Percentiles rank a stretch among this genome's conserved stretches.
These are phyloP conservation scores for Diplodia seriata DNA, from an alignment of 2,329 filamentous ascomycete species.

Conservation along the genomic window DNA sequence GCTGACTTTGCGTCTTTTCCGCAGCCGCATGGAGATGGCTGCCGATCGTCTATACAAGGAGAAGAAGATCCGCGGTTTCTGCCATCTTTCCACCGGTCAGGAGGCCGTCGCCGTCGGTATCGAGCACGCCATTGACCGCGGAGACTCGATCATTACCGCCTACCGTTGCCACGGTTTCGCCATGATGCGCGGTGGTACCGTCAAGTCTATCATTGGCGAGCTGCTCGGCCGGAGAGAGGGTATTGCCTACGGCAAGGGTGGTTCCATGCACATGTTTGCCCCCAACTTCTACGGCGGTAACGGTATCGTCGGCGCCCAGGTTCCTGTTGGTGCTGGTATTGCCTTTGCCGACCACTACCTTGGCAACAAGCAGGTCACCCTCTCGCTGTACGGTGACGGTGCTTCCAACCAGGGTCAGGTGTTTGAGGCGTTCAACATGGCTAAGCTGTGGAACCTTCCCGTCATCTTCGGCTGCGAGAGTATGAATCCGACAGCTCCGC, in stretches of 20 bases:
- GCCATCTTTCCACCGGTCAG: constrained; percentile 96
- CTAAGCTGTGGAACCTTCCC: constrained; percentile 97
- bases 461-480: constrained; percentile 98
- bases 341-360: constrained; percentile 97
- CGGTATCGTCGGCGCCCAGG: constrained; percentile 98
- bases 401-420: constrained; percentile 99
- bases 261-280: constrained; percentile 99
- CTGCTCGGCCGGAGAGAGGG: constrained; percentile 92
- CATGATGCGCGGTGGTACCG: constrained; percentile 89
- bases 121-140: constrained; percentile 89
- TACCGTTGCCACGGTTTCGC: constrained; percentile 99
- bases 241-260: constrained; percentile 98
- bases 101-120: constrained; percentile 97
- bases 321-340: constrained; percentile 93
- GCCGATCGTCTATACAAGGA: constrained; percentile 99
- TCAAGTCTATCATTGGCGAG: constrained; percentile 95
- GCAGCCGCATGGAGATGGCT: constrained; percentile 98
- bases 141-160: constrained; percentile 94
- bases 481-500: constrained; percentile 59
- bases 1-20: constrained; percentile 28
- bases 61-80: constrained; percentile 99
- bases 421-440: constrained; percentile 99
- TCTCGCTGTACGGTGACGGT: constrained; percentile 96
- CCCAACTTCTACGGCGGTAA: constrained; percentile 98
- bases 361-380: constrained; percentile 80